These are phyloP conservation scores for Hymenoscyphus salicellus DNA, from an alignment of 2,329 filamentous ascomycete genomes.

Conservation along the genomic window DNA sequence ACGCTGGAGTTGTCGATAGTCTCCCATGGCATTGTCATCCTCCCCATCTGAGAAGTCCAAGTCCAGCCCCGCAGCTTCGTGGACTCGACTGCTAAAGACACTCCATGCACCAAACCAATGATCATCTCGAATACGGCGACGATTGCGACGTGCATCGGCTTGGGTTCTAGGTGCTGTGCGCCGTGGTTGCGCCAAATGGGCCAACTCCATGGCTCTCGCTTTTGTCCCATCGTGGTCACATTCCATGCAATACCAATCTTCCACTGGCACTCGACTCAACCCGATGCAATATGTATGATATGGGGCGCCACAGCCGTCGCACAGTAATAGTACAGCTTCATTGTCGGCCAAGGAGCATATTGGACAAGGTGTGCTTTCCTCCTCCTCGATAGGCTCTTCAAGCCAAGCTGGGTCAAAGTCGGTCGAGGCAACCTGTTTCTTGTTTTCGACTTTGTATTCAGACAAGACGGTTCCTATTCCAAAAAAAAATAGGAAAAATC, in stretches of 20 bases:
- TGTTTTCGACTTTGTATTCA: conserved; percentile 69
- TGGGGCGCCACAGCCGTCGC: conserved; percentile 83
- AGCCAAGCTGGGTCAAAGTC: conserved; percentile 80
- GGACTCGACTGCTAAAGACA: conserved; percentile 58
- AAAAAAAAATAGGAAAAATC: too few species aligned
- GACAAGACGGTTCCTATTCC: conserved; percentile 53
- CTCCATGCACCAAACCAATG: conserved; percentile 90
- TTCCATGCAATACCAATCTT: conserved; percentile 87
- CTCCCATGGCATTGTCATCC: conserved; percentile 49
- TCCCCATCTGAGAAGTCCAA: conserved; percentile 76
- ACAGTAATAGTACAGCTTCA: conserved; percentile 81
- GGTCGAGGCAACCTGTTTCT: conserved; percentile 72
- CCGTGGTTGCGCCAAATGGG: conserved; percentile 29
- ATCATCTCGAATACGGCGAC: conserved; percentile 65
- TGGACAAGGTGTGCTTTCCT: conserved; percentile 73
- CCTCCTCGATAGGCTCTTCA: conserved; percentile 69
- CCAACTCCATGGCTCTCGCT: conserved; percentile 38
- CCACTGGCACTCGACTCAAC: conserved; percentile 70
- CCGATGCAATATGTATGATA: conserved; percentile 93
- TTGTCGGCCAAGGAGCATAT: conserved; percentile 79
- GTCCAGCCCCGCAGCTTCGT: conserved; percentile 69
- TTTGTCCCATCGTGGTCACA: conserved; percentile 55
- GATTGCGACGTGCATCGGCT: conserved; percentile 53
- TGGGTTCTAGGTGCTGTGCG: conserved; percentile 47
- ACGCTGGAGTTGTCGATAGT: conserved; percentile 53